These are phyloP conservation scores for Ophiostoma pallidulum DNA, from an alignment of 2,329 filamentous ascomycete species.

Conservation along the genomic window DNA sequence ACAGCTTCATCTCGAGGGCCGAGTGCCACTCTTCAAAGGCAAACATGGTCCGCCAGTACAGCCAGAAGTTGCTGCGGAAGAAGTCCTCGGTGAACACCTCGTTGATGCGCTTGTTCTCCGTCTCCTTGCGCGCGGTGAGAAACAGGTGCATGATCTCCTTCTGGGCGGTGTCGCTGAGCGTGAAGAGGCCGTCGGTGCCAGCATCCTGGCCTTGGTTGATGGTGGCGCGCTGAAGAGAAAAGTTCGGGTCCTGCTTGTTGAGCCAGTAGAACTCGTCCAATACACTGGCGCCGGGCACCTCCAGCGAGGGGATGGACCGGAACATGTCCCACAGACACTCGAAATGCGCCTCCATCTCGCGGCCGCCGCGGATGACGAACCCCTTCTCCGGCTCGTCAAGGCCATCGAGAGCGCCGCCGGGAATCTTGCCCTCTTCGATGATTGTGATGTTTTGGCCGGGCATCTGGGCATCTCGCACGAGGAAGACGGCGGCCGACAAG, in stretches of 20 bases:
- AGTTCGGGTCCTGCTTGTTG: constrained; percentile 21
- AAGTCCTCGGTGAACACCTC: constrained; percentile 23
- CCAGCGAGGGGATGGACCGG: constrained; percentile 22
- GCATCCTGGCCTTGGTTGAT: constrained; percentile 22
- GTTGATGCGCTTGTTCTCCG: constrained; percentile 23
- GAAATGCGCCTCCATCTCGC: constrained; percentile 26
- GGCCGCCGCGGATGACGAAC: constrained; percentile 27
- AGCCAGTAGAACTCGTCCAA: constrained; percentile 26
- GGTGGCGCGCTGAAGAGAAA: constrained; percentile 23
- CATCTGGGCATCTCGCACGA: constrained; percentile 26
- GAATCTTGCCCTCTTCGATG: constrained; percentile 23
- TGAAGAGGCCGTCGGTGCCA: constrained; percentile 20
- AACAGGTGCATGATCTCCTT: constrained; percentile 26
- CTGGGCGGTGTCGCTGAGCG: constrained; percentile 21
- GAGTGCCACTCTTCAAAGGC: constrained; percentile 29
- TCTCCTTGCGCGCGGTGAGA: constrained; percentile 20
- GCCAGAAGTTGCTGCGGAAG: constrained; percentile 29
- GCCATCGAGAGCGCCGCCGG: constrained; percentile 24
- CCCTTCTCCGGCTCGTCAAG: constrained; percentile 24
- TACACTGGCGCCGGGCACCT: constrained; percentile 21
- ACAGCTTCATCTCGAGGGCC: constrained; percentile 27
- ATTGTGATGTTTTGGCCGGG: constrained; percentile 26
- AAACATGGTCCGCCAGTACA: constrained; percentile 27
- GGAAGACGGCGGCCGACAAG: constrained; percentile 27
- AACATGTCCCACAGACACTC: constrained; percentile 25